A percentile compares a stretch with the other conserved stretches of the same genome.
Evolutionary conservation across 352 stramenopile genomes (phyloP).

Genomic region (Aphanomyces cochlioides): DNA sequence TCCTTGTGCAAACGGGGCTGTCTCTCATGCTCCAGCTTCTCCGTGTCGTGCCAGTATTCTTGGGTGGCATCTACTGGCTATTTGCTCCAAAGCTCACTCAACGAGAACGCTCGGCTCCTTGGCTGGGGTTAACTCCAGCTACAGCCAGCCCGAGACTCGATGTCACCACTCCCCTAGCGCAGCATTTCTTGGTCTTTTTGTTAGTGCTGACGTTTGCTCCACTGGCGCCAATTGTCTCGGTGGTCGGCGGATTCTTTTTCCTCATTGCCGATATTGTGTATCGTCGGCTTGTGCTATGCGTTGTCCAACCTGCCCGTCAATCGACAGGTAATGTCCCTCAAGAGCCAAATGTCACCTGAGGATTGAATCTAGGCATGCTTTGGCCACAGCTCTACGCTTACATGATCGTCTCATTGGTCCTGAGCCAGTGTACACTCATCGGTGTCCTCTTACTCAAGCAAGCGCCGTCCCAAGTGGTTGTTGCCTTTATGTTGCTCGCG

Average conservation of each 20-base stretch:
- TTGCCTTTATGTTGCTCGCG: constrained; percentile 9
- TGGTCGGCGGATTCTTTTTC: constrained; percentile 64
- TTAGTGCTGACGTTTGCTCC: constrained; percentile 66
- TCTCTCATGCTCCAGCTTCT: constrained; percentile 59
- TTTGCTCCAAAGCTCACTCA: constrained; percentile 50
- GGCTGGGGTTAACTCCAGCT: constrained; percentile 53
- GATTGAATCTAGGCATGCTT: constrained; percentile 21
- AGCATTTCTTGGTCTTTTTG: constrained; percentile 71
- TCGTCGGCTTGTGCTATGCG: constrained; percentile 62
- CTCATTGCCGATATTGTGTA: constrained; percentile 62
- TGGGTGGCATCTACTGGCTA: constrained; percentile 43
- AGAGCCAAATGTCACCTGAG: not conserved
- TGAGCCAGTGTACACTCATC: constrained; percentile 61
- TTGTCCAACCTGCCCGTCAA: constrained; percentile 42
- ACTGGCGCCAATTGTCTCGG: constrained; percentile 66
- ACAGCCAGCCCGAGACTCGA: constrained; percentile 56
- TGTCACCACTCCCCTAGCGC: constrained; percentile 50
- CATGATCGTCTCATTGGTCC: constrained; percentile 54
- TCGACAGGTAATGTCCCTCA: constrained; percentile 15
- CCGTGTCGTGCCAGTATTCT: constrained; percentile 47
- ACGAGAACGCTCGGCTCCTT: constrained; percentile 45
- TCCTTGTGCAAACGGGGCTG: constrained; percentile 67
- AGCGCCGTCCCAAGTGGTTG: constrained; percentile 18
- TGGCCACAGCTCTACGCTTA: constrained; percentile 69
- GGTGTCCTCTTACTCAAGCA: constrained; percentile 64